phyloP scores from a whole-genome alignment of 2,329 filamentous ascomycete genomes.

The Bimuria novae-zelandiae region DNA sequence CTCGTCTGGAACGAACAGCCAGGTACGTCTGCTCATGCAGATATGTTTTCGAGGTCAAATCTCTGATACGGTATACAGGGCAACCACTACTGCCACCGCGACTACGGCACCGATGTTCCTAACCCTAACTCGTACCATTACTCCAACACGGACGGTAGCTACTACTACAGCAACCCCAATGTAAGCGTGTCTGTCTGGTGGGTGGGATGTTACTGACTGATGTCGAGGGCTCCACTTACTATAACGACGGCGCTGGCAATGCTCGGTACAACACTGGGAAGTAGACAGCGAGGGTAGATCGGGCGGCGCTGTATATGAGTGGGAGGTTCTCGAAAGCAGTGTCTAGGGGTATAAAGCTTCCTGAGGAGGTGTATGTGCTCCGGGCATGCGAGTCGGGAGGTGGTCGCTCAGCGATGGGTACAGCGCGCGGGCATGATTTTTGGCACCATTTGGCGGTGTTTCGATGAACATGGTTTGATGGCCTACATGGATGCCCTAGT shows the following conservation, averaged over 20 bases:
- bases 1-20: conserved; percentile 49
- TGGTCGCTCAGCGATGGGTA: too few relatives aligned
- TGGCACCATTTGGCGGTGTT: too few relatives aligned
- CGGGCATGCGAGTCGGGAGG: too few relatives aligned
- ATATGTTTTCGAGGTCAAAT: neutral
- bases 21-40: conserved; percentile 18
- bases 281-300: too few relatives aligned
- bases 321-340: too few relatives aligned
- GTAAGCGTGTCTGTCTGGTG: conserved; percentile 13
- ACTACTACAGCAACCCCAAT: conserved; percentile 47
- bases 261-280: conserved; percentile 35
- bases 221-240: conserved; percentile 42
- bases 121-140: conserved; percentile 49
- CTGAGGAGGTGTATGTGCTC: too few relatives aligned
- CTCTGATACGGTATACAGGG: conserved; percentile 28
- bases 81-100: conserved; percentile 48
- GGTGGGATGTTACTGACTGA: neutral
- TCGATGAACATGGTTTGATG: too few relatives aligned
- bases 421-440: too few relatives aligned
- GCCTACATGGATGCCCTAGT: too few relatives aligned
- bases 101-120: conserved; percentile 41
- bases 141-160: conserved; percentile 43
- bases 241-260: conserved; percentile 43
- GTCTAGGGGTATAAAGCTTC: too few relatives aligned
- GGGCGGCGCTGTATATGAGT: too few relatives aligned